Evolutionary conservation across 805 yeast genomes (phyloP), one percentile per base, ranked within the genome.

Genomic region (Groenewaldozyma tartarivorans): DNA sequence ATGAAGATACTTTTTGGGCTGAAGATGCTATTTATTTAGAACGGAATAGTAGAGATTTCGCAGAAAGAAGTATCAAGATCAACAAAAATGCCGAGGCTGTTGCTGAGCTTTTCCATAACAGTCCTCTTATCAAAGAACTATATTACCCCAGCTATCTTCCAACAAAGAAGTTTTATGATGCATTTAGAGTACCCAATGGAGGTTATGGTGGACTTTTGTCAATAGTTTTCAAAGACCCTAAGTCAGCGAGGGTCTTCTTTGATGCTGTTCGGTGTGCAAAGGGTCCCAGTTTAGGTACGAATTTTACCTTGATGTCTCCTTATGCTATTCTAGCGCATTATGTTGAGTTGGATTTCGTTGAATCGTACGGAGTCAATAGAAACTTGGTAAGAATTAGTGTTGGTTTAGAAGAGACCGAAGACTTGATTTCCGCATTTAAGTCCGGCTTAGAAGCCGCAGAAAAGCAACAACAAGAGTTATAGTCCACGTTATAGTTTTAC

Each of bases 1-100:
- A 77, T 51, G 79, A 71, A 48, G 96, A 90, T 53, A 61, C 69
- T 4, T 71, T 84, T 49, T 92, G 96, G 96, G 84, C 79, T 24
- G 95, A 90, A 62, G 98, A 92, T 62, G 95, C 95, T 1, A 75
- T 92, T 41, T 80, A 81, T 55, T 63, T 92, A 54, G 98, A 92
- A 61, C 72, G 96, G 56, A 92, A 92, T 66, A 85, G 95, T 3
- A 74, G 97, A 46, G 96, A 92, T 61, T 88, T 85, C 56, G 77
- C 73, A 24, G 63, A 64, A 18, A 70, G 96, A 53, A 79, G 72
- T 29, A 47, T 55, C 16, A 61, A 60, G 20, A 64, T 64, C 41
- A 65, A 67, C 41, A 42, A 43, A 4, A 68, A 64, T 36, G 60
- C 69, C 7, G 66, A 58, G 43, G 64, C 67, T 1, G 57, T 64